Evolutionary conservation across 331 rosid species (phyloP), one percentile per base, ranked within the genome.

Genomic region (Saraca asoca): DNA sequence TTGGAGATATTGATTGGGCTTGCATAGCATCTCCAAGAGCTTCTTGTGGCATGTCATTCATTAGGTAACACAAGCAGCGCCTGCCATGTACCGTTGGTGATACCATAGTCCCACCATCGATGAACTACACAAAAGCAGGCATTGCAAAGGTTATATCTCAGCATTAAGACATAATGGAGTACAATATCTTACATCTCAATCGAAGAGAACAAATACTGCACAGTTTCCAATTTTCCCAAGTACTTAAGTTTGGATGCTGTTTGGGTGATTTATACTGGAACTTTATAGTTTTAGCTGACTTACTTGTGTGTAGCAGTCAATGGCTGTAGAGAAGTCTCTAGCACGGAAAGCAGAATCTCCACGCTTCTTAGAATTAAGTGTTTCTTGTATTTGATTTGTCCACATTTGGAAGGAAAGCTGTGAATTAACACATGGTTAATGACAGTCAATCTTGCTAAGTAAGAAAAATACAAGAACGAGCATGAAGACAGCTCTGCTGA

Each of bases 371-470:
- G 86, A 83, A 78, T 88, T 94, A 64, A 94, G 82, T 6, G 97
- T 86, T 24, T 90, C 99, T 63, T 94, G 97, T 83, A 94, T 86
- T 82, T 94, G 97, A 69, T 84, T 86, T 59, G 97, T 90, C 97
- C 97, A 94, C 97, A 94, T 90, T 75, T 90, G 99, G 82, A 90
- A 90, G 54, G 99, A 90, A 41, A 90, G 93, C 99, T 90, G 89
- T 75, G 56, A 80, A 14, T 48, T 24, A 63, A 72, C 39, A 64
- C 54, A 58, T 35, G 51, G 14, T 37, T 16, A 41, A 41, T 24
- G 43, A 74, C 16, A 37, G 34, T 46, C 58, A 61, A n/a, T 37
- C 58, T 54, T 45, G 50, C 44, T 58, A 33, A 45, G 20, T 49
- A 39, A 41, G 39, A 59, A 13, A 35, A 13, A 56, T 55, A n/a